Conservation (phyloP, 768 basidiomycete species). For the Ephemerocybe angulata region DNA sequence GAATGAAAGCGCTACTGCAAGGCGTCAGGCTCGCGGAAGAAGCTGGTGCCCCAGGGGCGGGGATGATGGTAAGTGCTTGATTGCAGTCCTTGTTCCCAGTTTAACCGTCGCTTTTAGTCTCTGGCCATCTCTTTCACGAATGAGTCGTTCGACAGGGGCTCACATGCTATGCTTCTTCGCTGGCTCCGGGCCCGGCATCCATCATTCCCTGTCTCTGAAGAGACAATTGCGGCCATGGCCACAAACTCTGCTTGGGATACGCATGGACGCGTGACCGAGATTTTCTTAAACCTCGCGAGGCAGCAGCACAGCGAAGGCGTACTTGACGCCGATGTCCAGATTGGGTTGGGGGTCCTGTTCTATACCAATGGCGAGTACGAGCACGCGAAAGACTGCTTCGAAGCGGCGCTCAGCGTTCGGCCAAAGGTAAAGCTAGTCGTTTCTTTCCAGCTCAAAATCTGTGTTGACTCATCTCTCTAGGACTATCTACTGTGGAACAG, state of each 20-base stretch:
- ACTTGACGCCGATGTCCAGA: constrained; percentile 88
- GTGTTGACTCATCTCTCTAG: constrained; percentile 25
- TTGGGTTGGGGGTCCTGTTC: constrained; percentile 88
- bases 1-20: constrained; percentile 74
- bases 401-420: constrained; percentile 72
- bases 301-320: constrained; percentile 70
- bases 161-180: constrained; percentile 79
- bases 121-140: constrained; percentile 96
- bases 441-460: not conserved
- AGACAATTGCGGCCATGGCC: constrained; percentile 50
- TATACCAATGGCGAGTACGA: constrained; percentile 87
- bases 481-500: constrained; percentile 97
- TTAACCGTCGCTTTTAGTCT: constrained; percentile 49
- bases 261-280: constrained; percentile 73
- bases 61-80: constrained; percentile 64
- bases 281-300: constrained; percentile 80
- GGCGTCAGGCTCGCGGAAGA: constrained; percentile 66
- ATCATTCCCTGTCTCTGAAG: constrained; percentile 49
- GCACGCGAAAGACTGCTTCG: constrained; percentile 92
- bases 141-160: constrained; percentile 83
- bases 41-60: constrained; percentile 58
- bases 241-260: constrained; percentile 75
- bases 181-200: constrained; percentile 76
- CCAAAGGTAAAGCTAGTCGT: constrained; percentile 50
- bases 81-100: not conserved